A percentile compares a stretch with the other conserved stretches of the same genome.
These are phyloP conservation scores for Candida succiphila DNA, from an alignment of 805 yeast genomes.

Conservation along the genomic window DNA sequence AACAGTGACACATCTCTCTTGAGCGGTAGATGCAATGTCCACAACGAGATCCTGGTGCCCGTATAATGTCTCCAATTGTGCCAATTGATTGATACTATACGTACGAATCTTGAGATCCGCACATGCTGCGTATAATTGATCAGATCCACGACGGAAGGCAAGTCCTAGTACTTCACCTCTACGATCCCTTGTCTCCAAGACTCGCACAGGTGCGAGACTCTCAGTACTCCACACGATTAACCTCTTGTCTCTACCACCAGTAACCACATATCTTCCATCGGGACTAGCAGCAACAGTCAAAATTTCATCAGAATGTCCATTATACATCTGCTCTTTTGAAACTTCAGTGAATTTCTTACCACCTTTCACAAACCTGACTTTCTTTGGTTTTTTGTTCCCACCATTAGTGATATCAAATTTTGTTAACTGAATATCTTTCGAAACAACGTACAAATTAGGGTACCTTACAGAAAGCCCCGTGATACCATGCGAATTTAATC, in stretches of 20 bases:
- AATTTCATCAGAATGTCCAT: conserved; percentile 73
- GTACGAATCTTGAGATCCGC: conserved; percentile 88
- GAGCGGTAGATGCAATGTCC: conserved; percentile 70
- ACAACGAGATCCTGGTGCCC: conserved; percentile 92
- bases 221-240: conserved; percentile 83
- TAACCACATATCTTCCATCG: conserved; percentile 80
- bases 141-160: conserved; percentile 69
- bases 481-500: conserved; percentile 53
- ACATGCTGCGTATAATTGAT: conserved; percentile 85
- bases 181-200: conserved; percentile 63
- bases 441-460: conserved; percentile 65
- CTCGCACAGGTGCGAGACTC: conserved; percentile 64
- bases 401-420: conserved; percentile 65
- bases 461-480: conserved; percentile 46
- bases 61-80: conserved; percentile 83
- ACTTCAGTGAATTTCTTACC: conserved; percentile 37
- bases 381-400: conserved; percentile 50
- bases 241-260: conserved; percentile 82
- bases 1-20: conserved; percentile 91
- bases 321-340: conserved; percentile 39
- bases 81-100: conserved; percentile 72
- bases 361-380: conserved; percentile 57
- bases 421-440: conserved; percentile 71
- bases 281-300: conserved; percentile 74
- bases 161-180: conserved; percentile 65